Conservation (phyloP, 2,329 filamentous ascomycete genomes). For the Fusarium sp. region DNA sequence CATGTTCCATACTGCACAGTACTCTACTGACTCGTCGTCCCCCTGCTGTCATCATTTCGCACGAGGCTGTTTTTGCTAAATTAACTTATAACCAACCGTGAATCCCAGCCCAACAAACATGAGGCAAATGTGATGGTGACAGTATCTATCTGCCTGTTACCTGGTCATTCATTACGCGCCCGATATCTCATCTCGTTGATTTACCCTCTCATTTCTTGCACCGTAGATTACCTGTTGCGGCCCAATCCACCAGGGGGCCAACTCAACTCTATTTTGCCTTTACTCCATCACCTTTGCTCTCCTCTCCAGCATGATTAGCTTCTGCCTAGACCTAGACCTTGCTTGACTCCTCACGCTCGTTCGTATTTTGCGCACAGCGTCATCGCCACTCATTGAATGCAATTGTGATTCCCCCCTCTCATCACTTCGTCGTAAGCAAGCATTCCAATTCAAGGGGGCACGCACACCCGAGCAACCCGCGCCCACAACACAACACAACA, state of each 20-base stretch:
- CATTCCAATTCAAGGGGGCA: conserved; percentile 11
- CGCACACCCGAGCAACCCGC: conserved; percentile 15
- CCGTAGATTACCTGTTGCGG: not conserved
- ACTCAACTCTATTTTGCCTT: conserved; percentile 12
- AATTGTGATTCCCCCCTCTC: not conserved
- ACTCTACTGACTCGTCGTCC: conserved; percentile 23
- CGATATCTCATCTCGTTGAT: not conserved
- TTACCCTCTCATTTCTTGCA: not conserved
- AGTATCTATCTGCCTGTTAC: not conserved
- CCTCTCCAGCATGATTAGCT: not conserved
- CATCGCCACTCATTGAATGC: not conserved
- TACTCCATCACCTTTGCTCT: not conserved
- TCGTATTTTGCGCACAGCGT: not conserved
- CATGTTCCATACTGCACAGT: not conserved
- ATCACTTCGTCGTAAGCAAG: not conserved
- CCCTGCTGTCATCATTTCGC: conserved; percentile 28
- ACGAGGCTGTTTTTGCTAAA: conserved; percentile 31
- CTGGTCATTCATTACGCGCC: no score
- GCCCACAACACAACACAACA: not conserved
- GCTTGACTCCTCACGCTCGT: not conserved
- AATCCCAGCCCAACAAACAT: conserved; percentile 18
- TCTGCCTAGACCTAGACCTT: not conserved
- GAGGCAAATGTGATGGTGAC: not conserved
- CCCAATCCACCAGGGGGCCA: not conserved
- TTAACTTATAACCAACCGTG: conserved; percentile 6